phyloP scores from a whole-genome alignment of 768 basidiomycete species.

The Astraeus odoratus region DNA sequence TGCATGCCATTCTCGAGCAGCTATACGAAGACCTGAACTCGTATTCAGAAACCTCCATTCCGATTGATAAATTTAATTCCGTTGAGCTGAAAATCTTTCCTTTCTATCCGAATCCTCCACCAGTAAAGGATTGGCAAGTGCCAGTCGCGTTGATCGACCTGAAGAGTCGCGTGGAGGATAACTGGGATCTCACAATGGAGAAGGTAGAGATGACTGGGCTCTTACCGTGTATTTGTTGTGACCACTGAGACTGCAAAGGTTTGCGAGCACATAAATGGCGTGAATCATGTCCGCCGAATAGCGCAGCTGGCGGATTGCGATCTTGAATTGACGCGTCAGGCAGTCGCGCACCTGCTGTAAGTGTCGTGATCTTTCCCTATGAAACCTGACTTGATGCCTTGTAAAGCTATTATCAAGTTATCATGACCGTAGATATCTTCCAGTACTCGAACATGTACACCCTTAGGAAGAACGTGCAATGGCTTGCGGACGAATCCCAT shows the following conservation, averaged over 20 bases:
- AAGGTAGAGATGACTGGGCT: conserved; percentile 44
- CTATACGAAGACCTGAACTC: conserved; percentile 96
- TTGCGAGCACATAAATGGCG: conserved; percentile 79
- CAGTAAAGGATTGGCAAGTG: conserved; percentile 92
- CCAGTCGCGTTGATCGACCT: conserved; percentile 86
- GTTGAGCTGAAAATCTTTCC: conserved; percentile 96
- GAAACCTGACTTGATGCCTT: not conserved
- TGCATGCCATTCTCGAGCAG: conserved; percentile 87
- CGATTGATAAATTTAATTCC: conserved; percentile 86
- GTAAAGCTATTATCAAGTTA: conserved; percentile 88
- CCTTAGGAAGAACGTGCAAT: conserved; percentile 76
- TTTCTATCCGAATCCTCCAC: conserved; percentile 90
- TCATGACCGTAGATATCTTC: conserved; percentile 96
- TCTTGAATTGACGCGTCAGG: conserved; percentile 70
- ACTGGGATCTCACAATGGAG: conserved; percentile 94
- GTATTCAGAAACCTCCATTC: conserved; percentile 92
- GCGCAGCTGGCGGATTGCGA: conserved; percentile 90
- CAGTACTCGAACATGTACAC: conserved; percentile 98
- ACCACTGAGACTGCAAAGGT: conserved; percentile 38
- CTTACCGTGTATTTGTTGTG: not conserved
- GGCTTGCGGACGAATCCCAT: conserved; percentile 78
- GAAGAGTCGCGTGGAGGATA: conserved; percentile 71
- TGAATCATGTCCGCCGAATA: conserved; percentile 86
- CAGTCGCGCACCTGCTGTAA: conserved; percentile 88
- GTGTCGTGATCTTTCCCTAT: conserved; percentile 16